phyloP scores from a whole-genome alignment of 108 stramenopile species.

The Nitzschia sp. region DNA sequence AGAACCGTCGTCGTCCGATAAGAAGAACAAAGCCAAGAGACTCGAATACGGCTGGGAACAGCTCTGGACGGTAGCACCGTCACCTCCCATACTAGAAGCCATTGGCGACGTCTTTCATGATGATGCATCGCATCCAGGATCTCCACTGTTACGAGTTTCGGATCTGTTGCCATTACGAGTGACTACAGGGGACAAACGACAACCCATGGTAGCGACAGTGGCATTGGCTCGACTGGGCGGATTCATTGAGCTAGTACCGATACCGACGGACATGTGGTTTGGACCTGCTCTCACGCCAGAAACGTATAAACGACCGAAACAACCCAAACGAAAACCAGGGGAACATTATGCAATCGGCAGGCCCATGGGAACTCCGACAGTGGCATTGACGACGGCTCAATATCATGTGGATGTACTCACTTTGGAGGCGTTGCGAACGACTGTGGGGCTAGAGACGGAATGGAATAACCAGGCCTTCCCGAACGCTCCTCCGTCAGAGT shows the following conservation, averaged over 20 bases:
- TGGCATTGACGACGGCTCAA: slow-evolving; percentile 55
- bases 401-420: slow-evolving; percentile 62
- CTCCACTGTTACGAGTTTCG: slow-evolving; percentile 24
- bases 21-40: not conserved
- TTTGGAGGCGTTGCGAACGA: slow-evolving; percentile 60
- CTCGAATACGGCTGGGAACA: slow-evolving; percentile 22
- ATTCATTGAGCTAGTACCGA: slow-evolving; percentile 69
- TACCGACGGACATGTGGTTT: slow-evolving; percentile 64
- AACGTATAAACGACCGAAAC: slow-evolving; percentile 10
- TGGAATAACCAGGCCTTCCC: slow-evolving; percentile 48
- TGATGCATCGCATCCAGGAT: slow-evolving; percentile 29
- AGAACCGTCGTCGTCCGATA: not conserved
- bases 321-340: slow-evolving; percentile 1
- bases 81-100: slow-evolving; percentile 34
- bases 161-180: slow-evolving; percentile 24
- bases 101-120: slow-evolving; percentile 35
- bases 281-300: slow-evolving; percentile 42
- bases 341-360: slow-evolving; percentile 33
- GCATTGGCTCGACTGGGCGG: slow-evolving; percentile 77
- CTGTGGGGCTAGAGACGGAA: slow-evolving; percentile 32
- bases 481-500: slow-evolving; percentile 54
- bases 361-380: slow-evolving; percentile 29
- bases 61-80: slow-evolving; percentile 42
- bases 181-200: slow-evolving; percentile 17
- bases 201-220: slow-evolving; percentile 35